phyloP scores from a whole-genome alignment of 176 grass and related monocot genomes.

The Zoysia japonica region DNA sequence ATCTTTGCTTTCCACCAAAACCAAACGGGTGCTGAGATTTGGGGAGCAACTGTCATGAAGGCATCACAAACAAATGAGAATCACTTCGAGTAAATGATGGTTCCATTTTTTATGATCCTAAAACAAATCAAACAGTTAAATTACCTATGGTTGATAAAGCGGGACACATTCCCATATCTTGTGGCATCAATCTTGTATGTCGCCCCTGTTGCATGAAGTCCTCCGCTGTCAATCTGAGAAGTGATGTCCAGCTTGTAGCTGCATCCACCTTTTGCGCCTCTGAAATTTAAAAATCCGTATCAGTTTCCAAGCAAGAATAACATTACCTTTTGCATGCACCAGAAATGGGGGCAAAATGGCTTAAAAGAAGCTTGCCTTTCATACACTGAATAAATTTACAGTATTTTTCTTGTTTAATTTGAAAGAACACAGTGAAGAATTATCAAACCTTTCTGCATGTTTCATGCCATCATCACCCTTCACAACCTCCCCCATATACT shows the following conservation, averaged over 20 bases:
- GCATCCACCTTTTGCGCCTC: slow-evolving; percentile 46
- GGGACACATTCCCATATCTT: slow-evolving; percentile 81
- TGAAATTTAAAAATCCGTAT: slow-evolving; percentile 43
- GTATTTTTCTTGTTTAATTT: not conserved
- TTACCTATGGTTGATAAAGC: slow-evolving; percentile 99
- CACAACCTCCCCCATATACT: slow-evolving; percentile 84
- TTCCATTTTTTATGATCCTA: slow-evolving; percentile 19
- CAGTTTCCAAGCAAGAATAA: slow-evolving; percentile 12
- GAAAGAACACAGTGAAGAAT: slow-evolving; percentile 26
- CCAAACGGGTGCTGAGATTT: slow-evolving; percentile 67
- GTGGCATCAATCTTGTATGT: slow-evolving; percentile 74
- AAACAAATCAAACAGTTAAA: slow-evolving; percentile 4
- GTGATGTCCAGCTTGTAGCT: slow-evolving; percentile 69
- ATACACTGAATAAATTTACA: not conserved
- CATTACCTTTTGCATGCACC: not conserved
- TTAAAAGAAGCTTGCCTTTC: not conserved
- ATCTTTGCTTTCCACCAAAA: slow-evolving; percentile 83
- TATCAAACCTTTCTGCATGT: slow-evolving; percentile 60
- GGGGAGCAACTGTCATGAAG: slow-evolving; percentile 79
- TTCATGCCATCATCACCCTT: slow-evolving; percentile 53
- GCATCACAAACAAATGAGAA: slow-evolving; percentile 36
- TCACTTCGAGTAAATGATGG: slow-evolving; percentile 33
- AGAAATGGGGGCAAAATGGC: slow-evolving; percentile 4
- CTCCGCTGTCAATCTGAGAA: slow-evolving; percentile 59
- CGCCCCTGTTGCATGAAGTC: slow-evolving; percentile 48